Percentiles rank a stretch among this genome's conserved stretches.
Conservation (phyloP, 1,284 basidiomycete species). For the Psilocybe mexicana region DNA sequence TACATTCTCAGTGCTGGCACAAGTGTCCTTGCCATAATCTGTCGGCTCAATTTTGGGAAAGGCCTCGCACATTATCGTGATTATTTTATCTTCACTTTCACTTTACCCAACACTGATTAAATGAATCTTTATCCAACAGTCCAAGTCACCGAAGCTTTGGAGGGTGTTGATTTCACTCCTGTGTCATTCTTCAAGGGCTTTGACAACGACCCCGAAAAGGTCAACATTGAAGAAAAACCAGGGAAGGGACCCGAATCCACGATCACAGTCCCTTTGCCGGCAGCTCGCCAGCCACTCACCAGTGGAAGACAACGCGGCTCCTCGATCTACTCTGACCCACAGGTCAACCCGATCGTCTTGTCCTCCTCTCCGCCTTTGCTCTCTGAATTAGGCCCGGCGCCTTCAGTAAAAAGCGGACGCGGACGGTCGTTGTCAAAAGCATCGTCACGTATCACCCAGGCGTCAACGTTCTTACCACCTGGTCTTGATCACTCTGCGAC, state of each 20-base stretch:
- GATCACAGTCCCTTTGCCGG: slow-evolving; percentile 10
- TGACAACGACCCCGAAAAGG: slow-evolving; percentile 20
- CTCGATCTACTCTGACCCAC: slow-evolving; percentile 27
- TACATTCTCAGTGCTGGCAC: slow-evolving; percentile 43
- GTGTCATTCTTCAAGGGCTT: slow-evolving; percentile 35
- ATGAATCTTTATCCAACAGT: slow-evolving; percentile 26
- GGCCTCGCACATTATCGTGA: slow-evolving; percentile 50
- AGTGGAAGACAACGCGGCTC: slow-evolving; percentile 15
- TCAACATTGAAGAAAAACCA: slow-evolving; percentile 1
- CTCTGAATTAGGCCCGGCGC: slow-evolving; percentile 24
- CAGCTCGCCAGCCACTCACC: slow-evolving; percentile 1
- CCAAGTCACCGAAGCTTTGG: slow-evolving; percentile 39
- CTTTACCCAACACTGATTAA: not conserved
- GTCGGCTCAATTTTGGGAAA: slow-evolving; percentile 52
- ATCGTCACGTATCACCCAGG: not conserved
- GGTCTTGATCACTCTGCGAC: not conserved
- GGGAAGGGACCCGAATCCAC: not conserved
- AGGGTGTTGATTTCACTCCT: slow-evolving; percentile 42
- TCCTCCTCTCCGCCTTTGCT: slow-evolving; percentile 28
- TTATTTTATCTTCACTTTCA: slow-evolving; percentile 13
- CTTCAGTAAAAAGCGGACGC: not conserved
- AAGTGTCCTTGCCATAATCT: slow-evolving; percentile 43
- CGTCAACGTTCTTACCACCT: not conserved
- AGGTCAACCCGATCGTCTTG: slow-evolving; percentile 25
- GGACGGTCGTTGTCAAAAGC: not conserved